These are phyloP conservation scores for Boletus sp. DNA, from an alignment of 768 basidiomycete genomes.

Conservation along the genomic window DNA sequence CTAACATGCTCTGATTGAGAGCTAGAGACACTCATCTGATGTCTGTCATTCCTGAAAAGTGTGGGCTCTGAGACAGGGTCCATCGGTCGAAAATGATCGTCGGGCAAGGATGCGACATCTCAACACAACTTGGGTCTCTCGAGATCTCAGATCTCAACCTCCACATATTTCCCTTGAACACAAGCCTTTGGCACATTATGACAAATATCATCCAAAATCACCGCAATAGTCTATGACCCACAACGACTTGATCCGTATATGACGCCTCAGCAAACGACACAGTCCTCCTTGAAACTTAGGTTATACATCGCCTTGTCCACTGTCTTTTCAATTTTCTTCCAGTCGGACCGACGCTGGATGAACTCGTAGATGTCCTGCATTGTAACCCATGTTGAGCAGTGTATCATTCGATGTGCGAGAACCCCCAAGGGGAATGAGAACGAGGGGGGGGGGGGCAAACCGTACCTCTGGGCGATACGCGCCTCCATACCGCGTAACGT, in stretches of 20 bases:
- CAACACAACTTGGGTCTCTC: no score
- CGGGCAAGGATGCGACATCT: no score
- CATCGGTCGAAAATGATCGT: no score
- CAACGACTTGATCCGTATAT: no score
- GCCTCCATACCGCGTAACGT: constrained; percentile 94
- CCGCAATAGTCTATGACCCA: no score
- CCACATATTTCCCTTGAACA: no score
- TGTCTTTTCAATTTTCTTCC: constrained; percentile 97
- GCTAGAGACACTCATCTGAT: neutral
- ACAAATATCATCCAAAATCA: no score
- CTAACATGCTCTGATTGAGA: neutral
- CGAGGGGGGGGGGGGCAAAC: neutral
- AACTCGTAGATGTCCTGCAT: constrained; percentile 89
- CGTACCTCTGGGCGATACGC: constrained; percentile 88
- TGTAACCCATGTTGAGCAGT: neutral
- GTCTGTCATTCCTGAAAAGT: no score
- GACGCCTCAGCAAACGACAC: constrained; percentile 42
- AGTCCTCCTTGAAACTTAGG: constrained; percentile 90
- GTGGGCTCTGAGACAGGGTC: no score
- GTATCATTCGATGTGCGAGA: neutral
- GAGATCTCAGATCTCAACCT: no score
- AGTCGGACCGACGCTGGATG: constrained; percentile 89
- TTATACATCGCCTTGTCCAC: constrained; percentile 97
- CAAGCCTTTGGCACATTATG: neutral
- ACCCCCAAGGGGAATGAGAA: no score